phyloP scores from a whole-genome alignment of 257 asterid species.

The Nicotiana attenuata region DNA sequence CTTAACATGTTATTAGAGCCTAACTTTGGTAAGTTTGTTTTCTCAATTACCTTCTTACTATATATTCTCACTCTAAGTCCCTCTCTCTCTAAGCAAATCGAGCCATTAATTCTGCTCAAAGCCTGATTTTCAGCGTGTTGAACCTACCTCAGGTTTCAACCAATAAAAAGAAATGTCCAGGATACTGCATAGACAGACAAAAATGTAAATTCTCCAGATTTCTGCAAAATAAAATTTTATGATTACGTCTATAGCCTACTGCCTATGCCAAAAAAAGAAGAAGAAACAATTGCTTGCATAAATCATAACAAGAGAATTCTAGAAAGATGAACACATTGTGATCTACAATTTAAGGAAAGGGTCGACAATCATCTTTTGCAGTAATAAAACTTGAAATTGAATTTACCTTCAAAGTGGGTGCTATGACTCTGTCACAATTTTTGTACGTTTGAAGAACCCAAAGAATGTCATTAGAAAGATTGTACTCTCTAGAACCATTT shows the following conservation, averaged over 20 bases:
- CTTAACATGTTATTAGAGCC: not conserved
- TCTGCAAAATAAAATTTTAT: not conserved
- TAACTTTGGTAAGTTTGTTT: not conserved
- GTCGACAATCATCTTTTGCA: not conserved
- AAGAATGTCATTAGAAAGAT: constrained; percentile 62
- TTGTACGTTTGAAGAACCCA: constrained; percentile 72
- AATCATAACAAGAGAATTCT: not conserved
- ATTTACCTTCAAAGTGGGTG: constrained; percentile 83
- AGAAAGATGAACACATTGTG: not conserved
- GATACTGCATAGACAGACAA: not conserved
- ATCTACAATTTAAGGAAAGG: not conserved
- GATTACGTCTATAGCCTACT: not conserved
- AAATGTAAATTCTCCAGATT: not conserved
- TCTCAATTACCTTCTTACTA: not conserved
- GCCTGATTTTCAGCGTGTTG: not conserved
- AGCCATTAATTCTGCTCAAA: not conserved
- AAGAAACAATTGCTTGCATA: not conserved
- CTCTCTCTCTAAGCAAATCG: not conserved
- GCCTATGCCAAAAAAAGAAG: not conserved
- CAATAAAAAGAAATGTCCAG: not conserved
- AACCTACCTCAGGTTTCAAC: not conserved
- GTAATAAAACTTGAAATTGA: not conserved
- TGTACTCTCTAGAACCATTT: constrained; percentile 35
- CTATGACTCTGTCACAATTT: constrained; percentile 72
- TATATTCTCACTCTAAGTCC: not conserved